Evolutionary conservation across 495 filamentous ascomycete species (phyloP).

Genomic region (Apiosordaria backusii): DNA sequence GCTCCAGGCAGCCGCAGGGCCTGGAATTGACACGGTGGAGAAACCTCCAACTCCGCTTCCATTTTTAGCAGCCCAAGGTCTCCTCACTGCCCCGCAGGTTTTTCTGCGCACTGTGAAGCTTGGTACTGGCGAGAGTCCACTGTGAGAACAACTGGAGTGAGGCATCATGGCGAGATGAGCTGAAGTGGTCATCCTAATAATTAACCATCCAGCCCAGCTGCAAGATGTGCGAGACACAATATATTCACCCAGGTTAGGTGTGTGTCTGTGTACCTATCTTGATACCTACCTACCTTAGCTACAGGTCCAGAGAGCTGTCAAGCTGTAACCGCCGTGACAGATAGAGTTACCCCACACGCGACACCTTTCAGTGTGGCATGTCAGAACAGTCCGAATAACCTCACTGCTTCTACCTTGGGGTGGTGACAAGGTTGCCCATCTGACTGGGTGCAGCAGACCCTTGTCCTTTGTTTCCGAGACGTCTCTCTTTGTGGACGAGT

Average conservation of each 20-base stretch:
- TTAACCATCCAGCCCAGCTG: no score
- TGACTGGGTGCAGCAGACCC: neutral
- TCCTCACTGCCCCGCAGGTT: neutral
- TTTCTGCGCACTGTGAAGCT: neutral
- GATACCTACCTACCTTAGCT: neutral
- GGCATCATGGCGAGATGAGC: neutral
- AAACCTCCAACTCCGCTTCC: neutral
- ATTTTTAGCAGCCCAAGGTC: slow-evolving; percentile 4
- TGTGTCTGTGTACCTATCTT: no score
- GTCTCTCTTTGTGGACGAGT: neutral
- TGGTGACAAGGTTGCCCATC: neutral
- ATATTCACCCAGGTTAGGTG: no score
- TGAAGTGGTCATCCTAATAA: no score
- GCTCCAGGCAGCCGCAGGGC: neutral
- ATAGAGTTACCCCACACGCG: neutral
- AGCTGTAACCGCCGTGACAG: neutral
- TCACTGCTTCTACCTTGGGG: neutral
- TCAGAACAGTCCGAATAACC: neutral
- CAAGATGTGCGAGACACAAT: no score
- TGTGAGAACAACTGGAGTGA: neutral
- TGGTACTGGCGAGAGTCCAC: neutral
- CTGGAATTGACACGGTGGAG: slow-evolving; percentile 5
- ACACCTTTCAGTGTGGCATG: neutral
- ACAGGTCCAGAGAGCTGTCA: slow-evolving; percentile 3
- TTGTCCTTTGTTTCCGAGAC: neutral